Percentiles rank a stretch among this genome's conserved stretches.
These are phyloP conservation scores for Trypanosoma caninum DNA, from an alignment of 208 protist species.

Conservation along the genomic window DNA sequence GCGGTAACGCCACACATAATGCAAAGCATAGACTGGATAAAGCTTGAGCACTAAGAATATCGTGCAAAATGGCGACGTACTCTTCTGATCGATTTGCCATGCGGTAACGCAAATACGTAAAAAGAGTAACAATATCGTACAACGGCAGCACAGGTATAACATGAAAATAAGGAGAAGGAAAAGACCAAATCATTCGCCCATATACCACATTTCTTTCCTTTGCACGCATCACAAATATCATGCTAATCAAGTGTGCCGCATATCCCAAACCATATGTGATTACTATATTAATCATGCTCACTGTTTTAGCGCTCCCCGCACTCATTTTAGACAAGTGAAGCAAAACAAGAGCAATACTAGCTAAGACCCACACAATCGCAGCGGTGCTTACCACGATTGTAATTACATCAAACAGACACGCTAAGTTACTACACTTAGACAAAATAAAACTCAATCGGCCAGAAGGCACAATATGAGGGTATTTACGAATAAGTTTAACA, in stretches of 20 bases:
- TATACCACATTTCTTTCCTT: slow-evolving; percentile 44
- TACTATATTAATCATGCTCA: slow-evolving; percentile 58
- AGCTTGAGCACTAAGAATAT: slow-evolving; percentile 51
- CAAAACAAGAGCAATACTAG: slow-evolving; percentile 37
- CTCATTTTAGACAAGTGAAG: slow-evolving; percentile 33
- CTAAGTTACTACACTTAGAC: slow-evolving; percentile 36
- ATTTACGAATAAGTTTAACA: slow-evolving; percentile 57
- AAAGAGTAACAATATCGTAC: slow-evolving; percentile 60
- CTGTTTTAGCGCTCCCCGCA: slow-evolving; percentile 21
- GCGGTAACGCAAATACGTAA: slow-evolving; percentile 37
- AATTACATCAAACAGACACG: slow-evolving; percentile 38
- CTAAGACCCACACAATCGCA: slow-evolving; percentile 28
- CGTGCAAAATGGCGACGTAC: slow-evolving; percentile 48
- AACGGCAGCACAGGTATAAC: slow-evolving; percentile 64
- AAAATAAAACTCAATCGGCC: slow-evolving; percentile 33
- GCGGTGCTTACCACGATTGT: slow-evolving; percentile 41
- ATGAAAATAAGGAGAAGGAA: slow-evolving; percentile 61
- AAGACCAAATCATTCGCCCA: slow-evolving; percentile 21
- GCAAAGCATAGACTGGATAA: slow-evolving; percentile 48
- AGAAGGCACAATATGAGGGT: slow-evolving; percentile 61
- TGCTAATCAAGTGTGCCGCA: slow-evolving; percentile 55
- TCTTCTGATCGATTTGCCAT: slow-evolving; percentile 5
- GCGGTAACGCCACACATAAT: slow-evolving; percentile 57
- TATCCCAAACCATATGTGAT: slow-evolving; percentile 67
- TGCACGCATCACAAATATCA: slow-evolving; percentile 57